Evolutionary conservation across 1,139 yeast species (phyloP).

Genomic region (Fermentozyma sake): DNA sequence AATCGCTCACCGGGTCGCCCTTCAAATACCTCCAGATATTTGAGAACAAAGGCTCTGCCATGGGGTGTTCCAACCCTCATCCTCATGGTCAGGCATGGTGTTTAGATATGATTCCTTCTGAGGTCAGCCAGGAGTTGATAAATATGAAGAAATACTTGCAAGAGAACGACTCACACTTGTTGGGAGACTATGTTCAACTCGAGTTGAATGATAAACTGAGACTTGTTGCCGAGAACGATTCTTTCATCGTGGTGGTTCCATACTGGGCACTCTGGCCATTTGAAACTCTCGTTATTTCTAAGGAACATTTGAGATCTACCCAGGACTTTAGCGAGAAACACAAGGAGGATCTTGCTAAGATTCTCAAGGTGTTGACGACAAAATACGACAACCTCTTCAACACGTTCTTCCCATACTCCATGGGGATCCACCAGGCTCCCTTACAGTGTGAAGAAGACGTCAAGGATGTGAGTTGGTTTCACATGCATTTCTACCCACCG

Average conservation of each 20-base stretch:
- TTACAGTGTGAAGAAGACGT: slow-evolving; percentile 39
- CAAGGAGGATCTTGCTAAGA: slow-evolving; percentile 52
- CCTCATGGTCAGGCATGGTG: slow-evolving; percentile 85
- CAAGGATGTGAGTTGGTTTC: slow-evolving; percentile 54
- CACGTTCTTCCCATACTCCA: slow-evolving; percentile 72
- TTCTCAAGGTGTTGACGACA: slow-evolving; percentile 51
- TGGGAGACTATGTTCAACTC: slow-evolving; percentile 61
- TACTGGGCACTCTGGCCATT: slow-evolving; percentile 87
- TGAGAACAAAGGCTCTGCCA: slow-evolving; percentile 74
- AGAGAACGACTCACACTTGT: slow-evolving; percentile 45
- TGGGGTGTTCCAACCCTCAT: slow-evolving; percentile 83
- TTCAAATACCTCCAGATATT: slow-evolving; percentile 65
- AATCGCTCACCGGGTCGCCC: slow-evolving; percentile 41
- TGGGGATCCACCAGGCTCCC: slow-evolving; percentile 79
- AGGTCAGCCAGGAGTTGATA: slow-evolving; percentile 56
- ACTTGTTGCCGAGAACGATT: slow-evolving; percentile 55
- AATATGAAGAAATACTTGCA: slow-evolving; percentile 47
- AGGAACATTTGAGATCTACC: slow-evolving; percentile 50
- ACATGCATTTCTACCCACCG: slow-evolving; percentile 79
- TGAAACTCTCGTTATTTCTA: slow-evolving; percentile 61
- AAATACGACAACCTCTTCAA: slow-evolving; percentile 70
- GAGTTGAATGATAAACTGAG: slow-evolving; percentile 52
- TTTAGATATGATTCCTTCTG: slow-evolving; percentile 61
- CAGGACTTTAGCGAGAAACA: slow-evolving; percentile 48
- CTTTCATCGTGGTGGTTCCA: slow-evolving; percentile 70